These are phyloP conservation scores for Ammopiptanthus mongolicus DNA, from an alignment of 306 rosid genomes.

Conservation along the genomic window DNA sequence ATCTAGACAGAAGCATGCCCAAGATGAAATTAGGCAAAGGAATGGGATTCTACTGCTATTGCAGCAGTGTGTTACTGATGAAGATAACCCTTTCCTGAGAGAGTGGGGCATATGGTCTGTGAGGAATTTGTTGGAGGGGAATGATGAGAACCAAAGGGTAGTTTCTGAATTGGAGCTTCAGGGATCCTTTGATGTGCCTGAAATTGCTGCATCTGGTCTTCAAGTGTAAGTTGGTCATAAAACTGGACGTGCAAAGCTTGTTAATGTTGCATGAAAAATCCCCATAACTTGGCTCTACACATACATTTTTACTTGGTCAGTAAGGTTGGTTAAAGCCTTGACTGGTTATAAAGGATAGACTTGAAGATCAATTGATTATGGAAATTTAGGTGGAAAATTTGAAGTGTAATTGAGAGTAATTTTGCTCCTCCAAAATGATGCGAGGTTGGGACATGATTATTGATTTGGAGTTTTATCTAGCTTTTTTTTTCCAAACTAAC, in stretches of 20 bases:
- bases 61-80: constrained; percentile 79
- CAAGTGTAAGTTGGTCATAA: constrained; percentile 59
- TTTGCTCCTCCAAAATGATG: neutral
- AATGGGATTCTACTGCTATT: constrained; percentile 62
- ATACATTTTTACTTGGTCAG: neutral
- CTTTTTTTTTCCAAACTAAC: neutral
- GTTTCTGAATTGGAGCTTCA: constrained; percentile 69
- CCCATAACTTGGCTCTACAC: neutral
- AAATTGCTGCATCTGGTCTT: constrained; percentile 62
- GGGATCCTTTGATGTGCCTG: constrained; percentile 62
- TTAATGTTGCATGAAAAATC: constrained; percentile 37
- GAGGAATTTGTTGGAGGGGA: constrained; percentile 69
- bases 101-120: constrained; percentile 83
- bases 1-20: constrained; percentile 53
- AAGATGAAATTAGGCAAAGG: constrained; percentile 52
- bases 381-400: neutral
- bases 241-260: constrained; percentile 68
- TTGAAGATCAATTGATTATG: neutral
- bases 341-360: neutral
- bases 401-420: neutral
- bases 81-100: constrained; percentile 76
- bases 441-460: neutral
- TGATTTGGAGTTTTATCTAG: neutral
- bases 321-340: neutral
- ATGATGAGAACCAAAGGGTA: constrained; percentile 58